Conservation (phyloP, 2,329 filamentous ascomycete genomes). For the Aspergillus ibericus region DNA sequence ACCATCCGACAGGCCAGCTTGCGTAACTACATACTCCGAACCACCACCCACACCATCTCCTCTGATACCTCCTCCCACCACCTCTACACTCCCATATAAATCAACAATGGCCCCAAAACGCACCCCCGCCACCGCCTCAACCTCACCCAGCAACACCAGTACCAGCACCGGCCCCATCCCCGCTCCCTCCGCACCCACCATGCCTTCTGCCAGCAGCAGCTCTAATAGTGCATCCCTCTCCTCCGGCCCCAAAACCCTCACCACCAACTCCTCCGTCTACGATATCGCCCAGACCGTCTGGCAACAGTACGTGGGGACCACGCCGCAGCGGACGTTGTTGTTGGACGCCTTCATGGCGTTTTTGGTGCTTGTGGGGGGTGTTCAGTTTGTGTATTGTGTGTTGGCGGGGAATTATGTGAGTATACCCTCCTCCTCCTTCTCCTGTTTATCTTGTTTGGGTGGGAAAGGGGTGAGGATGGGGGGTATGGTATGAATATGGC, state of each 20-base stretch:
- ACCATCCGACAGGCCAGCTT: conserved; percentile 6
- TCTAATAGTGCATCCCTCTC: conserved; percentile 31
- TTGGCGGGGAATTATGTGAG: conserved; percentile 91
- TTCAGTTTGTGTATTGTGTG: conserved; percentile 93
- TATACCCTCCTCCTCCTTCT: conserved; percentile 26
- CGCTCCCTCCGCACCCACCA: conserved; percentile 31
- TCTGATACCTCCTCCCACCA: neutral
- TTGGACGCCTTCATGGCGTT: conserved; percentile 90
- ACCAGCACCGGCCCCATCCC: conserved; percentile 20
- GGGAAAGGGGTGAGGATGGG: neutral
- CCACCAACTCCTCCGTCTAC: conserved; percentile 41
- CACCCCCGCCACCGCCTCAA: conserved; percentile 18
- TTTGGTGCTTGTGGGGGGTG: conserved; percentile 76
- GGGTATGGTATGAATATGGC: neutral
- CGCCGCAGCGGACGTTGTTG: conserved; percentile 87
- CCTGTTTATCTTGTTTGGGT: neutral
- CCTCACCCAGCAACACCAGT: too few relatives aligned
- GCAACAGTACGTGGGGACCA: conserved; percentile 75
- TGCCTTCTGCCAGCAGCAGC: conserved; percentile 23
- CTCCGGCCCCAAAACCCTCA: conserved; percentile 38
- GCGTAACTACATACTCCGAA: conserved; percentile 2
- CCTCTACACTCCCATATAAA: neutral
- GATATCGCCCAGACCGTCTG: conserved; percentile 70
- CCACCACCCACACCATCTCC: neutral
- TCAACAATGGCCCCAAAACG: conserved; percentile 26